phyloP scores from a whole-genome alignment of 192 early-diverging fungal species.

The Coemansia sp. region DNA sequence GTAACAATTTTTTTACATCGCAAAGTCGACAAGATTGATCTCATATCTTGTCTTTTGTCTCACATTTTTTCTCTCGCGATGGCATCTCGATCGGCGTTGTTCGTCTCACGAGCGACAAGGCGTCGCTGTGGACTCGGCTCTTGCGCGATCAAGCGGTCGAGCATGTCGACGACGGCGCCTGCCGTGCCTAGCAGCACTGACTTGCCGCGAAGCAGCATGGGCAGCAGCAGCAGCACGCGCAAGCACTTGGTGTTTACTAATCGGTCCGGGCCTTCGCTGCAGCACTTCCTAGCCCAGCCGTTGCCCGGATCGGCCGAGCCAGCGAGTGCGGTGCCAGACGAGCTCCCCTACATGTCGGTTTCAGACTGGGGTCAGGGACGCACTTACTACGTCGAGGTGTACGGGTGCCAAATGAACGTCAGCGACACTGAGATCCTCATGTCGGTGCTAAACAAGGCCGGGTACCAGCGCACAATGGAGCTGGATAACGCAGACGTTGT shows the following conservation, averaged over 20 bases:
- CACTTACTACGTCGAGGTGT: conserved; percentile 77
- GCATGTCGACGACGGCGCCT: background rate
- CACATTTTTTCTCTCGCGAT: too few relatives aligned
- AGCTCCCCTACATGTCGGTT: conserved; percentile 47
- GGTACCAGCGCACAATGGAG: conserved; percentile 64
- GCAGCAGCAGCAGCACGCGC: conserved; percentile 3
- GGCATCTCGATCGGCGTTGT: background rate
- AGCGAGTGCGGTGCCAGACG: conserved; percentile 20
- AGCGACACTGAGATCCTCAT: conserved; percentile 81
- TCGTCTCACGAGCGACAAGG: background rate
- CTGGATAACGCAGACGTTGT: conserved; percentile 67
- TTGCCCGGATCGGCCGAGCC: background rate
- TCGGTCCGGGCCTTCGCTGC: conserved; percentile 50
- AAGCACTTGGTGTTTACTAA: conserved; percentile 52
- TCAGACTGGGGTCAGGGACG: conserved; percentile 61
- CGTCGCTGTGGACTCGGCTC: background rate
- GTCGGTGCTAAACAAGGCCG: conserved; percentile 68
- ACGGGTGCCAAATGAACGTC: conserved; percentile 85
- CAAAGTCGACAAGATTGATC: too few relatives aligned
- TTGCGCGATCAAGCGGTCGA: background rate
- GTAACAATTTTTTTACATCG: too few relatives aligned
- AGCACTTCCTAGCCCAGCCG: conserved; percentile 55
- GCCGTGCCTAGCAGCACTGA: background rate
- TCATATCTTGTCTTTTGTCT: background rate
- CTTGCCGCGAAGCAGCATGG: background rate